These are phyloP conservation scores for Gremmenia infestans DNA, from an alignment of 2,329 filamentous ascomycete species.

Conservation along the genomic window DNA sequence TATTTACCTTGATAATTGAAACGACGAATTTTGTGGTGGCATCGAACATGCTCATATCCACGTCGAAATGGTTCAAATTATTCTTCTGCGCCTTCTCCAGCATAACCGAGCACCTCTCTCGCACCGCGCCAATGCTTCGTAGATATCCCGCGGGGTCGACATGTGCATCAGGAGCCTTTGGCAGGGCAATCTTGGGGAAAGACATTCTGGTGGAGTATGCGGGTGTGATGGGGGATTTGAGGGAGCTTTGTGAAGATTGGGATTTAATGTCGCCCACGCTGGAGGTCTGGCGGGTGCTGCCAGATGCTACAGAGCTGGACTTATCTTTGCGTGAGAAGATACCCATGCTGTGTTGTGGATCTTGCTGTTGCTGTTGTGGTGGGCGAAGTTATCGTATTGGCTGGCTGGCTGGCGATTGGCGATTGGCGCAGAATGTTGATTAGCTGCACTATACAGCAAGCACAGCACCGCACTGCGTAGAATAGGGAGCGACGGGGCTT, in stretches of 20 bases:
- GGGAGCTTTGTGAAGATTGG: constrained; percentile 26
- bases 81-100: constrained; percentile 63
- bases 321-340: constrained; percentile 30
- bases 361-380: background rate
- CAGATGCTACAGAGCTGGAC: constrained; percentile 17
- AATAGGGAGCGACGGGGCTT: too few species aligned
- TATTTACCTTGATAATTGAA: constrained; percentile 65
- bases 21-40: constrained; percentile 66
- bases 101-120: constrained; percentile 62
- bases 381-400: background rate
- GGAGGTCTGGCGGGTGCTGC: constrained; percentile 17
- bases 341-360: constrained; percentile 20
- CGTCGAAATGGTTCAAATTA: constrained; percentile 64
- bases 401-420: background rate
- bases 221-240: constrained; percentile 27
- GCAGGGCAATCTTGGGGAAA: constrained; percentile 64
- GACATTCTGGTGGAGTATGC: constrained; percentile 25
- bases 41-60: constrained; percentile 63
- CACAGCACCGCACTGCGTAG: too few species aligned
- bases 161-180: constrained; percentile 79
- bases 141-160: constrained; percentile 88
- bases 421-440: too few species aligned
- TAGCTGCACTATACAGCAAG: too few species aligned
- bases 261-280: constrained; percentile 22
- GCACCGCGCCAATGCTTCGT: constrained; percentile 80